These are phyloP conservation scores for Rickenella mellea DNA, from an alignment of 768 basidiomycete species.

Conservation along the genomic window DNA sequence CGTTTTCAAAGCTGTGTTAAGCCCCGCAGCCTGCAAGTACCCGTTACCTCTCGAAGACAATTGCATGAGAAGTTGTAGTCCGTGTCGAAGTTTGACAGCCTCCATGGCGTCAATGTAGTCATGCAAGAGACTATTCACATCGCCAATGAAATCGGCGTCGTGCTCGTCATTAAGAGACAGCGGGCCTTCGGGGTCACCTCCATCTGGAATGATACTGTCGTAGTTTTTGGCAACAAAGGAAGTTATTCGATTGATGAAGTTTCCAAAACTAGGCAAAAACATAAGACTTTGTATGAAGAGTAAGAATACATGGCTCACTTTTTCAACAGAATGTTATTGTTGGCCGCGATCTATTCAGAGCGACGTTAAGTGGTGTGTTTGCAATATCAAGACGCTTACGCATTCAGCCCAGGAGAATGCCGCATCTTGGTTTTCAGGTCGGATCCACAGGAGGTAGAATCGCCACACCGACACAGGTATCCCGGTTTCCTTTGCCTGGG, in stretches of 20 bases:
- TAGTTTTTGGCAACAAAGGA: constrained; percentile 90
- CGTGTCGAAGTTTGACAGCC: constrained; percentile 77
- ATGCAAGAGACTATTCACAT: constrained; percentile 69
- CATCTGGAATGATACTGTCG: constrained; percentile 70
- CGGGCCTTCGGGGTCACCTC: constrained; percentile 59
- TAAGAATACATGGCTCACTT: constrained; percentile 43
- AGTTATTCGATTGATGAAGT: constrained; percentile 91
- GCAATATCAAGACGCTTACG: constrained; percentile 31
- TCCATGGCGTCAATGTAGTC: constrained; percentile 88
- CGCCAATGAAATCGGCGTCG: constrained; percentile 69
- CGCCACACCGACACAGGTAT: constrained; percentile 94
- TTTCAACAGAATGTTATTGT: constrained; percentile 89
- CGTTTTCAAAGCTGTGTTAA: constrained; percentile 83
- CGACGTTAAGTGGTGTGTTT: not conserved
- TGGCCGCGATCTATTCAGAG: constrained; percentile 61
- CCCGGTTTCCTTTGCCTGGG: constrained; percentile 86
- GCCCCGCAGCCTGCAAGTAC: constrained; percentile 87
- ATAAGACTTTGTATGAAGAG: not conserved
- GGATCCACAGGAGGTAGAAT: constrained; percentile 85
- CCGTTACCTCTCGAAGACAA: constrained; percentile 84
- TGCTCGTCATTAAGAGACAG: constrained; percentile 55
- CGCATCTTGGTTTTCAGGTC: constrained; percentile 90
- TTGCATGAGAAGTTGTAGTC: constrained; percentile 82
- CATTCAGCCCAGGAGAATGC: constrained; percentile 97
- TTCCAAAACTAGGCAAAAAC: constrained; percentile 62